Base-by-base conservation (phyloP, 441 rosid genomes). In the Erodium texanum region DNA sequence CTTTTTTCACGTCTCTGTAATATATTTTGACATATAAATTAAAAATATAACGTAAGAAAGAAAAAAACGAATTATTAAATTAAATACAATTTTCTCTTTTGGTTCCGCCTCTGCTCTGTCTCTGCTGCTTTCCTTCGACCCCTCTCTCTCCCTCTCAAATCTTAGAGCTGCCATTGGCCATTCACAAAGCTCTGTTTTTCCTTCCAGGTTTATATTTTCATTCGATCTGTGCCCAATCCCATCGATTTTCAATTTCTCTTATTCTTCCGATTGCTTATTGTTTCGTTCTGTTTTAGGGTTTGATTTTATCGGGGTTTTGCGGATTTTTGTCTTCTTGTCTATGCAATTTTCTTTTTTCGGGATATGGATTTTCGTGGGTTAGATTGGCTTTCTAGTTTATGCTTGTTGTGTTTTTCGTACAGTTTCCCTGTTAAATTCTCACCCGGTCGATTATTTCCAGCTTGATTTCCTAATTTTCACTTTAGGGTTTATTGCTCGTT, bases 231-330 rank as follows among this genome's bases (percentile, higher is more conserved):
- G n/a, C 65, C 0, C 7, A 32, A 1, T 36, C 22, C 16, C 56
- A 54, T n/a, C 8, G 50, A n/a, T 43, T n/a, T 43, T 22, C 52
- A 43, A 64, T 20, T 62, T 38, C 32, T 23, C 29, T 1, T 27
- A 1, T 27, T 27, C 4, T 27, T 27, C 29, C 29, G 29, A 27
- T 27, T 27, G 29, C 22, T 65, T 14, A 43, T 65, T 27, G 19
- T 20, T 36, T 66, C 4, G 9, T 19, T 34, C 29, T 22, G 64
- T 66, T 64, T 67, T 75, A 76, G 81, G 78, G 80, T 77, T 76
- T 72, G 81, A 66, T 76, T 74, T 66, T 70, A 78, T 83, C 70
- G 79, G 76, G 83, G 75, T 68, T 77, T 79, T 70, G 81, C 2
- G 80, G 48, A 41, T 7, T 41, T 41, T 41, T 41, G 0, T 41